Conservation (phyloP, 257 asterid species). For the Gynochthodes officinalis region DNA sequence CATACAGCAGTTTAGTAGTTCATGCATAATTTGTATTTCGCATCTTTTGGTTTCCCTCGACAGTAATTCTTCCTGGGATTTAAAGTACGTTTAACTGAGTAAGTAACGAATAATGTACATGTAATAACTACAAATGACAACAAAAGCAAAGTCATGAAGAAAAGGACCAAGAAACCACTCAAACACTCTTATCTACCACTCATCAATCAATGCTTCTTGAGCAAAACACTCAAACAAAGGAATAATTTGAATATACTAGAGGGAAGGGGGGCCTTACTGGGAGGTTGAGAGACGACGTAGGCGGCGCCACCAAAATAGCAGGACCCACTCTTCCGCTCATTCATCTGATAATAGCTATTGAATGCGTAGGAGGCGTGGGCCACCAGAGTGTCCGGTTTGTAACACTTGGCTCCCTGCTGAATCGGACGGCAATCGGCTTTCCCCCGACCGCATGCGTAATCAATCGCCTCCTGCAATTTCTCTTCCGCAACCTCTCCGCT, state of each 20-base stretch:
- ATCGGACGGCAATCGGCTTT: constrained; percentile 88
- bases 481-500: constrained; percentile 36
- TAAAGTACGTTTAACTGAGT: too few species aligned
- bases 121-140: too few species aligned
- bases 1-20: too few species aligned
- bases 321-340: constrained; percentile 55
- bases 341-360: constrained; percentile 81
- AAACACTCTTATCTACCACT: too few species aligned
- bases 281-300: constrained; percentile 61
- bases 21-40: too few species aligned
- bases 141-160: too few species aligned
- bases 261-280: constrained; percentile 45
- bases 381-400: constrained; percentile 54
- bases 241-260: background rate
- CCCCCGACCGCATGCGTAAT: constrained; percentile 82
- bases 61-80: too few species aligned
- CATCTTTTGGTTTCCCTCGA: too few species aligned
- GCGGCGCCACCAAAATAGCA: constrained; percentile 81
- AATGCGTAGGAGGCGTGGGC: constrained; percentile 91
- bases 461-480: constrained; percentile 51
- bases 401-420: constrained; percentile 62
- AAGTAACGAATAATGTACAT: too few species aligned
- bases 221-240: too few species aligned
- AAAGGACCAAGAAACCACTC: too few species aligned
- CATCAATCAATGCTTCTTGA: too few species aligned